Conservation (phyloP, 257 asterid species). For the Scutellaria barbata region DNA sequence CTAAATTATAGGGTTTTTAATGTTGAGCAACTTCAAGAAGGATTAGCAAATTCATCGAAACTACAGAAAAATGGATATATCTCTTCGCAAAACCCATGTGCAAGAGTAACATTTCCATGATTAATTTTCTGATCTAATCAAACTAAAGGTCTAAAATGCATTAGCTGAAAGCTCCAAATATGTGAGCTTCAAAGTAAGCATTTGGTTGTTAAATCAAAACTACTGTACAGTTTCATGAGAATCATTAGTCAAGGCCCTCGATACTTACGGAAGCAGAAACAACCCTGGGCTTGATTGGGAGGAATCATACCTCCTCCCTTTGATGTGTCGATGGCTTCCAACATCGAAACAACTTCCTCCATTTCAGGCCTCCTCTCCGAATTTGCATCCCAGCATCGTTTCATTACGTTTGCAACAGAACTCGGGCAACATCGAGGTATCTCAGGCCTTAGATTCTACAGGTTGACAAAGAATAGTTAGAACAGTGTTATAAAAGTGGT, state of each 20-base stretch:
- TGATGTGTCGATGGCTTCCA: conserved; percentile 79
- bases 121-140: not conserved
- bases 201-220: not conserved
- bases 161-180: not conserved
- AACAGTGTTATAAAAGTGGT: too few relatives aligned
- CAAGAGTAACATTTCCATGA: not conserved
- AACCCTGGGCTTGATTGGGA: conserved; percentile 58
- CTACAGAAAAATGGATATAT: not conserved
- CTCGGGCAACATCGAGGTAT: conserved; percentile 92
- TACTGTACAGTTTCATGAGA: conserved; percentile 20
- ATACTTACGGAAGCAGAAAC: conserved; percentile 59
- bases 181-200: conserved; percentile 14
- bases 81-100: not conserved
- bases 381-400: conserved; percentile 83
- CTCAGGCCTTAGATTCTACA: conserved; percentile 86
- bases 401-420: conserved; percentile 72
- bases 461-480: not conserved
- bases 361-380: conserved; percentile 83
- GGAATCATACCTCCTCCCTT: conserved; percentile 96
- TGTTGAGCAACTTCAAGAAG: not conserved
- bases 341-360: conserved; percentile 75
- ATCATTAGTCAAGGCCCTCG: conserved; percentile 41
- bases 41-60: not conserved
- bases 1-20: too few relatives aligned
- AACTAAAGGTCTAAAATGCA: not conserved